Evolutionary conservation across 495 filamentous ascomycete genomes (phyloP), one percentile per base, ranked within the genome.

Genomic region (Physcia stellaris): DNA sequence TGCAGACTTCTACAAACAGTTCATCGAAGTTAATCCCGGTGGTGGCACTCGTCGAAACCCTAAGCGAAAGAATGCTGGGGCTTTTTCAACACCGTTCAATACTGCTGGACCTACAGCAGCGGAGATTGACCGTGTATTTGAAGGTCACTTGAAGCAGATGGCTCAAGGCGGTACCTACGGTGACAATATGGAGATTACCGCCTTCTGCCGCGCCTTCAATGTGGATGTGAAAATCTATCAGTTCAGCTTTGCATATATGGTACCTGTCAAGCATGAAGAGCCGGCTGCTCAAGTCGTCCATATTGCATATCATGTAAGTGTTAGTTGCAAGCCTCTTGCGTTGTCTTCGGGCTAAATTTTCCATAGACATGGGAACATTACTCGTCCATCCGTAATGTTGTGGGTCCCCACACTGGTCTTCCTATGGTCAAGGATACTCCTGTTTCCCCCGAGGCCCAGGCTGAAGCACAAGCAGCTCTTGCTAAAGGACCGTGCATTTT

Each of bases 281-380:
- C 35, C 37, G 20, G 32, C 35, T 19, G 24, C 60, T 18, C 61
- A 61, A 19, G 60, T 61, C 7, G 52, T 70, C 20, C 70, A 83
- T 51, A 76, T 86, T 58, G 80, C 79, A 11, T 80, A 80, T 50
- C 79, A 84, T 53, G 77, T 80, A 68, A 63, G 74, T 61, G 38
- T 22, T 13, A 26, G 11, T 27, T 19, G 17, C 15, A 37, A 33
- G 36, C 23, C 12, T 12, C 27, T 3, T 24, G 26, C 24, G 17
- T 21, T 37, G 26, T 1, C 41, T 33, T 20, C 43, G 31, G 20
- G 50, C 48, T 20, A 56, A 22, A 23, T 10, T 22, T 7, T 30
- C 15, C 35, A 34, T 51, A 77, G 72, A 58, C 53, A 36, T 84
- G 75, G 60, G 74, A 84, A 50, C 81, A 86, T 52, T 86, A 81